Evolutionary conservation across 2,329 filamentous ascomycete genomes (phyloP).

Genomic region (Fusarium proliferatum): DNA sequence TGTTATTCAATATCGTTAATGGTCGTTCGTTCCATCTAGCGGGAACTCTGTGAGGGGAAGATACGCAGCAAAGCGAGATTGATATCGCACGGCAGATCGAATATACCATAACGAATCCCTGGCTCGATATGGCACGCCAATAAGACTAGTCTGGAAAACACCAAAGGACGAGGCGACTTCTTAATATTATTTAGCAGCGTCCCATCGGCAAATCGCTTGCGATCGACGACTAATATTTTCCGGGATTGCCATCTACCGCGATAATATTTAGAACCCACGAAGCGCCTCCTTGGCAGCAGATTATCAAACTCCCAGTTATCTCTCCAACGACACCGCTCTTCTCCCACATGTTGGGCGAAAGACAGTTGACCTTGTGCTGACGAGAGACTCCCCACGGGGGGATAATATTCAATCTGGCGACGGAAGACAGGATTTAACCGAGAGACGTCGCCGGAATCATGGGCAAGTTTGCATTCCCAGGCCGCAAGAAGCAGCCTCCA

Average conservation of each 20-base stretch:
- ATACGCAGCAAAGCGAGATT: not conserved
- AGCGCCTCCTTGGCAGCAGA: not conserved
- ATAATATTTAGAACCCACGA: not conserved
- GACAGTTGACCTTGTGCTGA: constrained; percentile 33
- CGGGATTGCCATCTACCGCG: not conserved
- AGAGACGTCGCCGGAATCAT: constrained; percentile 31
- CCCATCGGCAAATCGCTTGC: constrained; percentile 1
- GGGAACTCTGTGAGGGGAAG: constrained; percentile 9
- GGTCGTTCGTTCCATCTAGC: constrained; percentile 7
- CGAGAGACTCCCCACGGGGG: constrained; percentile 37
- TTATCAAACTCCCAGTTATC: not conserved
- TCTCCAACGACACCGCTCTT: constrained; percentile 17
- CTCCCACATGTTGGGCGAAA: constrained; percentile 41
- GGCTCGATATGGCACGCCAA: constrained; percentile 19
- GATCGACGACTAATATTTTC: constrained; percentile 1
- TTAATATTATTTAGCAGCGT: constrained; percentile 4
- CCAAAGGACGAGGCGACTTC: constrained; percentile 16
- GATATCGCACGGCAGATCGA: constrained; percentile 6
- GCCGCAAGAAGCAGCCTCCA: constrained; percentile 46
- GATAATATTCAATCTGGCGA: constrained; percentile 22
- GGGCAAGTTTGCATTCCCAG: constrained; percentile 45
- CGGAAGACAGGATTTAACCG: constrained; percentile 5
- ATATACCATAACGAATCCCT: not conserved
- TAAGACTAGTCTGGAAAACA: constrained; percentile 13
- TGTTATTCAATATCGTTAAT: constrained; percentile 10